A percentile compares a stretch with the other conserved stretches of the same genome.
phyloP scores from a whole-genome alignment of 306 rosid genomes.

The Cucurbita ficifolia region DNA sequence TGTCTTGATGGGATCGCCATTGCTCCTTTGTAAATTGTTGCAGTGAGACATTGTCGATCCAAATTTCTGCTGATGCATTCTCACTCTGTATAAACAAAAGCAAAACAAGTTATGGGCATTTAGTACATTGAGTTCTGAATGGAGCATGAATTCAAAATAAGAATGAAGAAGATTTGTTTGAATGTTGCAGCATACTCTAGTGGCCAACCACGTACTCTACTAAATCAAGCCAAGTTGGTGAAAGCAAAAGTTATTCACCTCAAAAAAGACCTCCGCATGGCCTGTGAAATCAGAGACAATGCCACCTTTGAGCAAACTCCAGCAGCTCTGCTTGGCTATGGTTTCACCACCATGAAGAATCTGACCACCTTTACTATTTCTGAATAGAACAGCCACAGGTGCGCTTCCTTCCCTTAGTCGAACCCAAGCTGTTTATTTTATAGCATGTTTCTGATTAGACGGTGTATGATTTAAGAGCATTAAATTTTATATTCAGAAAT shows the following conservation, averaged over 20 bases:
- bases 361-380: constrained; percentile 27
- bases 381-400: constrained; percentile 32
- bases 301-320: constrained; percentile 91
- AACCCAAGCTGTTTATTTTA: constrained; percentile 24
- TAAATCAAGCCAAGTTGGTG: constrained; percentile 23
- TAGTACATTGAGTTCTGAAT: background rate
- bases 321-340: constrained; percentile 36
- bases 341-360: constrained; percentile 25
- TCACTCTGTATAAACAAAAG: constrained; percentile 17
- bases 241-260: constrained; percentile 22
- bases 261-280: constrained; percentile 39
- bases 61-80: constrained; percentile 29
- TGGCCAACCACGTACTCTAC: background rate
- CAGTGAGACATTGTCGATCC: constrained; percentile 50
- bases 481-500: background rate
- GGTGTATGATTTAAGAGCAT: background rate
- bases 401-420: constrained; percentile 32
- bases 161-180: background rate
- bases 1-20: constrained; percentile 46
- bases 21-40: constrained; percentile 50
- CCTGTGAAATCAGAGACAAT: constrained; percentile 28
- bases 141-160: background rate
- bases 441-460: background rate
- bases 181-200: background rate
- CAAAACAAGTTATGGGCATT: background rate